Conservation (phyloP, 2,329 filamentous ascomycete species). For the Penicillium thymicola region DNA sequence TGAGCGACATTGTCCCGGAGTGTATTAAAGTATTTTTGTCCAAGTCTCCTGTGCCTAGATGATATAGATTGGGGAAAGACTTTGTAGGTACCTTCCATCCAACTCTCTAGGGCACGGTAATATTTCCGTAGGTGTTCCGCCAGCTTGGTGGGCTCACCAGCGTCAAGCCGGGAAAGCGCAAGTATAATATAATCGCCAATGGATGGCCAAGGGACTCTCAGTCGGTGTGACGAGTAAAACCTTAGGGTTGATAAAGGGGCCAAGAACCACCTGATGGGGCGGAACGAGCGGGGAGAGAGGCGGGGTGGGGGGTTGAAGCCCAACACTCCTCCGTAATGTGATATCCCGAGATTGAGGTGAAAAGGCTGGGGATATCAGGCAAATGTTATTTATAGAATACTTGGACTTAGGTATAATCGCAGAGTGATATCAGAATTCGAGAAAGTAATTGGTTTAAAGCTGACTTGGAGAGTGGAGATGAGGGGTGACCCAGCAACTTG, state of each 20-base stretch:
- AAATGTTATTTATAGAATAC: constrained; percentile 3
- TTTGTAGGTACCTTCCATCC: constrained; percentile 3
- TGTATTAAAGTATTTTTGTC: not conserved
- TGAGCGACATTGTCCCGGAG: constrained; percentile 53
- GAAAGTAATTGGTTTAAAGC: constrained; percentile 1
- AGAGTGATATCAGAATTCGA: not conserved
- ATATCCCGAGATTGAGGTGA: not conserved
- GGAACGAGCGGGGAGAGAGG: constrained; percentile 1
- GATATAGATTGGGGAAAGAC: not conserved
- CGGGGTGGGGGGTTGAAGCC: not conserved
- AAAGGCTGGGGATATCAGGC: not conserved
- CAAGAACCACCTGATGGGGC: constrained; percentile 1
- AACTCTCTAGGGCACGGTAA: constrained; percentile 2
- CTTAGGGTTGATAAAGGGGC: not conserved
- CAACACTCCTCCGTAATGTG: not conserved
- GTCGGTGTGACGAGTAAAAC: constrained; percentile 13
- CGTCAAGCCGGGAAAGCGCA: constrained; percentile 2
- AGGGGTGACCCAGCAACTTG: constrained; percentile 11
- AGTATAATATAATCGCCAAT: constrained; percentile 17
- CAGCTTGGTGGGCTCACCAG: not conserved
- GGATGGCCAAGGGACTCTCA: not conserved
- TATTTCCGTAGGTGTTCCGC: not conserved
- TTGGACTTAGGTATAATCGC: not conserved
- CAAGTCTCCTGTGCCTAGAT: not conserved
- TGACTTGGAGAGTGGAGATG: constrained; percentile 8